phyloP scores from a whole-genome alignment of 106 monocot genomes.

The Dactylorhiza incarnata region DNA sequence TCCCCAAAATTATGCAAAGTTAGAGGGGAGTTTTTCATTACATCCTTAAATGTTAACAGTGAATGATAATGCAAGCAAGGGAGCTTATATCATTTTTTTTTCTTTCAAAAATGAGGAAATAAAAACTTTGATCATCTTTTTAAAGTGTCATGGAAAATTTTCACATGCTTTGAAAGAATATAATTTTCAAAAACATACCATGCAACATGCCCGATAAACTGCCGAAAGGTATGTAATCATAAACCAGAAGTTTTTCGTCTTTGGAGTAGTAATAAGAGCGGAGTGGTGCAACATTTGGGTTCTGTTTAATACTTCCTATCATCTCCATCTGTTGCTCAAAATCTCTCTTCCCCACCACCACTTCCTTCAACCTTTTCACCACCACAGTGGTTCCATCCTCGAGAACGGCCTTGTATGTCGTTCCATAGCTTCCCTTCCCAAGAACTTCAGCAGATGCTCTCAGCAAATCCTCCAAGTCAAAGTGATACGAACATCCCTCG shows the following conservation, averaged over 20 bases:
- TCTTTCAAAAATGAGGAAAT: neutral
- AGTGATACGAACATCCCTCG: slow-evolving; percentile 75
- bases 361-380: slow-evolving; percentile 91
- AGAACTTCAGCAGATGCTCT: slow-evolving; percentile 97
- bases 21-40: no score
- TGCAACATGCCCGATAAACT: slow-evolving; percentile 64
- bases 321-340: slow-evolving; percentile 98
- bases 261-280: slow-evolving; percentile 97
- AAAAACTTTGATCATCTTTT: neutral
- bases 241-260: slow-evolving; percentile 95
- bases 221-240: slow-evolving; percentile 58
- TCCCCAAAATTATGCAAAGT: no score
- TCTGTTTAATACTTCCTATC: slow-evolving; percentile 65
- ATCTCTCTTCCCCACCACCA: slow-evolving; percentile 74
- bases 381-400: slow-evolving; percentile 92
- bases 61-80: neutral
- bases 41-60: neutral
- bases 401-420: slow-evolving; percentile 89
- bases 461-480: slow-evolving; percentile 89
- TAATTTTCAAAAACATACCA: slow-evolving; percentile 39
- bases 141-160: neutral
- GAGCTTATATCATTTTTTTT: neutral
- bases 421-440: slow-evolving; percentile 94
- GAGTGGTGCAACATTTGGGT: slow-evolving; percentile 65
- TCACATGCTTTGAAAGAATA: neutral